Evolutionary conservation across 2,329 filamentous ascomycete species (phyloP), one percentile per base, ranked within the genome.

Genomic region (Pseudogymnoascus sp.): DNA sequence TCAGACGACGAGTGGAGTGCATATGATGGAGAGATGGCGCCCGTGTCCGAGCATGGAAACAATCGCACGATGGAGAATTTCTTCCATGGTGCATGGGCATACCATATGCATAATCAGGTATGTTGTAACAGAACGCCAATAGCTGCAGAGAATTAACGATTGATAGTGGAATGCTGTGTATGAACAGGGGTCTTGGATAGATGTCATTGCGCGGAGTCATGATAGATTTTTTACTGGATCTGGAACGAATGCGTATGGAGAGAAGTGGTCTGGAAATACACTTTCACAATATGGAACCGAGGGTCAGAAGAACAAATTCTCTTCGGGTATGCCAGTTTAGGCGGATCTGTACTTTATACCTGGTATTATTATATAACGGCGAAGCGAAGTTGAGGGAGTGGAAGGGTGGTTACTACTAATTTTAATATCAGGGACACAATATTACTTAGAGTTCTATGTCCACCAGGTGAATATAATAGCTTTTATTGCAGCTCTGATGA

Each of bases 41-140:
- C 43, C n/a, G 7, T 30, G 7, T 54, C 43, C 9, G 43, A 50
- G 25, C 25, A 30, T 33, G 43, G 43, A 12, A 54, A 54, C 9
- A 54, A 54, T 12, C 43, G 43, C 8, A 54, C 43, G 8, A 54
- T 54, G 25, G 43, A 54, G 43, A 54, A 54, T 18, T 54, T 54
- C 43, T 54, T 54, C 8, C 43, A 25, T 22, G 43, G 43, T 54
- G 43, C 43, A 30, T 54, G 43, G 43, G 43, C 43, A 8, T 54
- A 54, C 43, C 43, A 54, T 54, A 54, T 54, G 43, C 43, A 54
- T 30, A 54, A 54, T 18, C 43, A 33, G 43, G 43, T 54, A 54
- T 54, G 43, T 30, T 33, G 4, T 3, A 12, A 6, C 25, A 16
- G 14, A 54, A 12, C 16, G 2, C 2, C 8, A 12, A 30, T 30